These are phyloP conservation scores for Poterioochromonas sp. DNA, from an alignment of 352 stramenopile genomes.

Conservation along the genomic window DNA sequence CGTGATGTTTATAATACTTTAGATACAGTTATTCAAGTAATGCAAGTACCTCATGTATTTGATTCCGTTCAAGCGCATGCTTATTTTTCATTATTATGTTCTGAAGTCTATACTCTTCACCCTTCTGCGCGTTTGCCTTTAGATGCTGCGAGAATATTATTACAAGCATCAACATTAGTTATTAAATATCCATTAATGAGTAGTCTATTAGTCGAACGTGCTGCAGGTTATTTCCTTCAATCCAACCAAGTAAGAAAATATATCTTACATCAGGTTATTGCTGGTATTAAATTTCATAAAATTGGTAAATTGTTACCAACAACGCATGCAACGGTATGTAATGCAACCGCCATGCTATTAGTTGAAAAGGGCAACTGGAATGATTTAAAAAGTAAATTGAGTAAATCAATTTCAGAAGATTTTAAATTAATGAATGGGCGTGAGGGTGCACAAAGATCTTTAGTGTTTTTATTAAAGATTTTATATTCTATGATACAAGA, in stretches of 20 bases:
- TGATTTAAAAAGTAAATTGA: conserved; percentile 9
- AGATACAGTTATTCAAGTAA: neutral
- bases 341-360: conserved; percentile 9
- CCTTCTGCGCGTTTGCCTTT: neutral
- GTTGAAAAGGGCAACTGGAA: neutral
- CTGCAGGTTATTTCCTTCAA: neutral
- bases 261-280: neutral
- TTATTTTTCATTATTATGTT: neutral
- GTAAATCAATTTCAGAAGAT: neutral
- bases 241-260: neutral
- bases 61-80: neutral
- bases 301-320: neutral
- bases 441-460: conserved; percentile 3
- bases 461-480: conserved; percentile 17
- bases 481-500: neutral
- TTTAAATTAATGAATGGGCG: neutral
- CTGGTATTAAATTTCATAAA: conserved; percentile 2
- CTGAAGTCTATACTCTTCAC: neutral
- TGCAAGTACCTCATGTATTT: neutral
- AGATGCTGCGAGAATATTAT: neutral
- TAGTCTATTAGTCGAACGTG: conserved; percentile 9
- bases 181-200: neutral
- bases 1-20: neutral
- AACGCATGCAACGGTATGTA: conserved; percentile 7
- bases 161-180: neutral